Base-by-base conservation (phyloP, 441 rosid species). In the Erysimum cheiri region DNA sequence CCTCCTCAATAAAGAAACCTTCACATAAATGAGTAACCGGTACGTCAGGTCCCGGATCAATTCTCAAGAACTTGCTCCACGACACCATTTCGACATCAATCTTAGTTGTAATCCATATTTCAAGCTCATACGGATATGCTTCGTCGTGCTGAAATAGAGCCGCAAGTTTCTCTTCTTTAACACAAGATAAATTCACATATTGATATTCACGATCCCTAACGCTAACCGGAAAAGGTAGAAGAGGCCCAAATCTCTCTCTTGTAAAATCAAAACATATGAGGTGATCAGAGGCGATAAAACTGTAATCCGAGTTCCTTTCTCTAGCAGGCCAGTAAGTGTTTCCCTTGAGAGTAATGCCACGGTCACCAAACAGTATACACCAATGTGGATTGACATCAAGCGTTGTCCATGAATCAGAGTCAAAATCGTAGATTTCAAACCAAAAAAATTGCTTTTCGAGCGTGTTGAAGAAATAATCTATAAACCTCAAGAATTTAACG, bases 301-400 rank as follows among this genome's bases (percentile, higher is more conserved):
- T 1, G 22, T 19, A 19, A 19, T 19, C 22, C 4, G 2, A 13
- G 5, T 40, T 40, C 15, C 15, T 40, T 13, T 40, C 6, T 40
- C 0, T 40, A 40, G 44, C 54, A 48, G 7, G 12, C n/a, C 31
- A 49, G 3, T 49, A 49, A 49, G 54, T 49, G 31, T 24, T 22
- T 49, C n/a, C 29, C 2, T 49, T 49, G 14, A 49, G 14, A 49
- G 32, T 4, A 22, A 49, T 31, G 1, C 54, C 31, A 22, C 3
- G 32, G 8, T 12, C 3, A 49, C 14, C 1, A 49, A 2, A 49
- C 4, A 0, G 0, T 49, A 22, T 49, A 5, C 54, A 12, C 53
- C 53, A 48, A 5, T 48, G 8, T 48, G 53, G 53, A 41, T 17
- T 41, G 7, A 41, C 47, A 41, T 41, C 47, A 41, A 41, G 47